Conservation (phyloP, 176 grass and related monocot genomes). For the Oryza meyeriana region DNA sequence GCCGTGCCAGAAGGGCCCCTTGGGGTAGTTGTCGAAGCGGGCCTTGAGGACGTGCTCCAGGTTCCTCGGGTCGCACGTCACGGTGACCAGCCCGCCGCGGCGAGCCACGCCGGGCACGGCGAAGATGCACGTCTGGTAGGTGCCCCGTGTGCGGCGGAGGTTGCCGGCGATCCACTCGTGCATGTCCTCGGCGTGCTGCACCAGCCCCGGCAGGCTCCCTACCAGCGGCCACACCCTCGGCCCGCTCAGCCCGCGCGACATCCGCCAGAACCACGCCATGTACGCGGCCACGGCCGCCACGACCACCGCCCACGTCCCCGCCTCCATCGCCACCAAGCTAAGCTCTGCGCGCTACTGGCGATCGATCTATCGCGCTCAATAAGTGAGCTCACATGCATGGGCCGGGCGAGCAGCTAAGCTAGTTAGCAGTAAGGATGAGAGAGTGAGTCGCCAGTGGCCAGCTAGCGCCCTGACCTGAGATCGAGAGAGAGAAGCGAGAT, state of each 20-base stretch:
- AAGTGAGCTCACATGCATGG: slow-evolving; percentile 34
- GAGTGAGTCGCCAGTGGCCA: background rate
- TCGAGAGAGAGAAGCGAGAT: background rate
- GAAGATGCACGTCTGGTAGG: slow-evolving; percentile 95
- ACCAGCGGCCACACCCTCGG: slow-evolving; percentile 83
- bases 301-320: slow-evolving; percentile 29
- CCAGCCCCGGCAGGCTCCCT: slow-evolving; percentile 75
- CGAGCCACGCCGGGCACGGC: slow-evolving; percentile 61
- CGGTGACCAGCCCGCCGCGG: slow-evolving; percentile 67
- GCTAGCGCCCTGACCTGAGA: background rate
- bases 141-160: slow-evolving; percentile 52
- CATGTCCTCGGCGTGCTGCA: slow-evolving; percentile 81
- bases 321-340: slow-evolving; percentile 40
- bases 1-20: slow-evolving; percentile 91
- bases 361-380: background rate
- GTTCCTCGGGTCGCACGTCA: slow-evolving; percentile 82
- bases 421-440: background rate
- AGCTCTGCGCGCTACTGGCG: background rate
- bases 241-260: slow-evolving; percentile 52
- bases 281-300: slow-evolving; percentile 42
- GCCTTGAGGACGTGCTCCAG: slow-evolving; percentile 91
- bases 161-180: slow-evolving; percentile 93
- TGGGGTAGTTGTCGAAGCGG: slow-evolving; percentile 94
- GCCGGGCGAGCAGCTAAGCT: background rate
- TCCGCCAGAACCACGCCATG: slow-evolving; percentile 80